Percentiles rank a stretch among this genome's conserved stretches.
phyloP scores from a whole-genome alignment of 2,329 filamentous ascomycete genomes.

The Arthrobotrys iridis region DNA sequence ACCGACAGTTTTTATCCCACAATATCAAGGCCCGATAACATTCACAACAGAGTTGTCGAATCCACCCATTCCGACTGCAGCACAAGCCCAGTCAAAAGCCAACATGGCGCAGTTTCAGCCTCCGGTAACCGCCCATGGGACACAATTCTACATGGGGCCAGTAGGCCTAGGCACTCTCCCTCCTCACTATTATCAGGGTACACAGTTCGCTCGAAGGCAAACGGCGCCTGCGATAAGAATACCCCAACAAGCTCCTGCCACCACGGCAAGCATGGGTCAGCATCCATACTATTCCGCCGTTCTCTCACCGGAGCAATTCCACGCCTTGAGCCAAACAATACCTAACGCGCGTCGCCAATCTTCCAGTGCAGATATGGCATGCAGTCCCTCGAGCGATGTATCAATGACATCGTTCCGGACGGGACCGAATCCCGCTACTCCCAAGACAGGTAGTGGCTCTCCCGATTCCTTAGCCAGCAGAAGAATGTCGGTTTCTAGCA shows the following conservation, averaged over 20 bases:
- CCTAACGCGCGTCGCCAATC: background rate
- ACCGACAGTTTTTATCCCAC: background rate
- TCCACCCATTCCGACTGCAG: background rate
- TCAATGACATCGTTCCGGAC: background rate
- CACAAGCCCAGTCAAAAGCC: background rate
- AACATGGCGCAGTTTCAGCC: background rate
- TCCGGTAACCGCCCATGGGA: background rate
- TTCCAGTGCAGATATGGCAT: background rate
- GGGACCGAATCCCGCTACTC: background rate
- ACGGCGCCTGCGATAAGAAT: background rate
- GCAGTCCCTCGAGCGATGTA: conserved; percentile 18
- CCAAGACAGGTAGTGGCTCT: background rate
- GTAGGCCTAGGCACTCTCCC: conserved; percentile 22
- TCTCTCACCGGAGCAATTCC: conserved; percentile 21
- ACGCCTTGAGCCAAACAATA: conserved; percentile 4
- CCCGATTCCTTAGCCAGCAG: background rate
- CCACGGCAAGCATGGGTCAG: background rate
- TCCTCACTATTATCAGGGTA: conserved; percentile 5
- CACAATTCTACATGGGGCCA: conserved; percentile 22
- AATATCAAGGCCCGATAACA: background rate
- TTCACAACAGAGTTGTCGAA: conserved; percentile 8
- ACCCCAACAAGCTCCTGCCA: background rate
- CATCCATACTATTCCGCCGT: conserved; percentile 1
- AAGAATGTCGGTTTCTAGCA: conserved; percentile 1
- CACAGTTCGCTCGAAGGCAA: conserved; percentile 19